Conservation (phyloP, 2,329 filamentous ascomycete genomes). For the Malbranchea zuffiana region DNA sequence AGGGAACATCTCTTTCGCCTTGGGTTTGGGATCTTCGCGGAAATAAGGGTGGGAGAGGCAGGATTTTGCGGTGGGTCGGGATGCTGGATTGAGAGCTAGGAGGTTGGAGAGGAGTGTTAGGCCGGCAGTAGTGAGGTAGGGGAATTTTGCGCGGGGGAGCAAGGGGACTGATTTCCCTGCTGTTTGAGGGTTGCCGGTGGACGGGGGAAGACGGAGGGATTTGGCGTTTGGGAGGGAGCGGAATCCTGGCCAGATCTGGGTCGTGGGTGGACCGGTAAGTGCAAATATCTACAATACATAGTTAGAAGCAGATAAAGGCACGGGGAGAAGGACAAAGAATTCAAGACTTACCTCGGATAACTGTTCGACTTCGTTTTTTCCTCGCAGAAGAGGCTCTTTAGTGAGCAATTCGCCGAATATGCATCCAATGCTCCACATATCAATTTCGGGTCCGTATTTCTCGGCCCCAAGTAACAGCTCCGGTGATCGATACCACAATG, state of each 20-base stretch:
- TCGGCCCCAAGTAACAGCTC: constrained; percentile 76
- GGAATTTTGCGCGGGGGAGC: constrained; percentile 65
- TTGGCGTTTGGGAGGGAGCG: constrained; percentile 77
- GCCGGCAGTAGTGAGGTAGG: constrained; percentile 67
- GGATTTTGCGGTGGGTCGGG: constrained; percentile 58
- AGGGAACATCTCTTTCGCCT: constrained; percentile 84
- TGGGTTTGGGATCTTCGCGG: constrained; percentile 75
- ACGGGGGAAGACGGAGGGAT: constrained; percentile 56
- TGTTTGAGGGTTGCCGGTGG: constrained; percentile 27
- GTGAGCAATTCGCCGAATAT: constrained; percentile 87
- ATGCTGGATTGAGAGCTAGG: constrained; percentile 61
- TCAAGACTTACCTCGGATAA: constrained; percentile 49
- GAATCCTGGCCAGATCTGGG: constrained; percentile 77
- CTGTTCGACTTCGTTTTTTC: constrained; percentile 86
- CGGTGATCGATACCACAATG: constrained; percentile 89
- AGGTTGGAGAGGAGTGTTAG: constrained; percentile 57
- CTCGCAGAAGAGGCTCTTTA: constrained; percentile 72
- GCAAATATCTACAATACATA: constrained; percentile 58
- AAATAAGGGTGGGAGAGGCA: constrained; percentile 79
- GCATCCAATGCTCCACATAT: constrained; percentile 95
- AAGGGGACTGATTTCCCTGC: constrained; percentile 33
- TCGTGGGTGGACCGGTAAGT: constrained; percentile 74
- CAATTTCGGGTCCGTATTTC: constrained; percentile 64
- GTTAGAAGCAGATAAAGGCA: constrained; percentile 10
- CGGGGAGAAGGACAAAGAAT: background rate